phyloP scores from a whole-genome alignment of 2,329 filamentous ascomycete species.

The Monosporascus sp. region DNA sequence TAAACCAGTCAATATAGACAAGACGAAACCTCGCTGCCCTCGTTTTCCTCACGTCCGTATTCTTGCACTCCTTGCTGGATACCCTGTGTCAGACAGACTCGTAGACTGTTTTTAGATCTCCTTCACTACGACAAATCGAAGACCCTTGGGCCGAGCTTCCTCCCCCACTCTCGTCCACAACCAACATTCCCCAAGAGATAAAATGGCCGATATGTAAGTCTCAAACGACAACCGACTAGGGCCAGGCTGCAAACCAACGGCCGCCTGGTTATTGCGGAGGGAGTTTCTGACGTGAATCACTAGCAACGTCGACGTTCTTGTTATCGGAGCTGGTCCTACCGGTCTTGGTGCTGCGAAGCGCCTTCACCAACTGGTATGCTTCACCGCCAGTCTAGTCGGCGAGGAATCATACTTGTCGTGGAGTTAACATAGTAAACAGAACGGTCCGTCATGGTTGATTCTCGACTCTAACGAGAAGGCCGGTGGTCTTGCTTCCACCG shows the following conservation, averaged over 20 bases:
- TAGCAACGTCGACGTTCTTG: constrained; percentile 91
- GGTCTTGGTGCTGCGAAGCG: constrained; percentile 97
- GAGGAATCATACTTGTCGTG: constrained; percentile 6
- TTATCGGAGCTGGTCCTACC: constrained; percentile 96
- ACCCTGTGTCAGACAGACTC: background rate
- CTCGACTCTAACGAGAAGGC: constrained; percentile 87
- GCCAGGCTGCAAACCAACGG: background rate
- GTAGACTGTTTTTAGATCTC: background rate
- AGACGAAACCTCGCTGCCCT: background rate
- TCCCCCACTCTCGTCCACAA: background rate
- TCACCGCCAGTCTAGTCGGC: constrained; percentile 23
- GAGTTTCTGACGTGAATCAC: constrained; percentile 1
- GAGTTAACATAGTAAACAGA: constrained; percentile 44
- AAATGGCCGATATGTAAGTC: constrained; percentile 5
- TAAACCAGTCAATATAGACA: background rate
- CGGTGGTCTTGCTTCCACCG: constrained; percentile 92
- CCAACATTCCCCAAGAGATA: background rate
- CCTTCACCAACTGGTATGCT: constrained; percentile 85
- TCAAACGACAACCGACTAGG: background rate
- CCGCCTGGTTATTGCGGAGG: background rate
- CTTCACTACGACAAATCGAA: background rate
- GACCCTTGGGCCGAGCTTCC: background rate
- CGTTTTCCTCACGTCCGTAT: background rate
- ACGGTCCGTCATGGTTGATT: constrained; percentile 92
- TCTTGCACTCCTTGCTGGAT: background rate